Evolutionary conservation across 495 filamentous ascomycete species (phyloP).

Genomic region (Rhypophila decipiens): DNA sequence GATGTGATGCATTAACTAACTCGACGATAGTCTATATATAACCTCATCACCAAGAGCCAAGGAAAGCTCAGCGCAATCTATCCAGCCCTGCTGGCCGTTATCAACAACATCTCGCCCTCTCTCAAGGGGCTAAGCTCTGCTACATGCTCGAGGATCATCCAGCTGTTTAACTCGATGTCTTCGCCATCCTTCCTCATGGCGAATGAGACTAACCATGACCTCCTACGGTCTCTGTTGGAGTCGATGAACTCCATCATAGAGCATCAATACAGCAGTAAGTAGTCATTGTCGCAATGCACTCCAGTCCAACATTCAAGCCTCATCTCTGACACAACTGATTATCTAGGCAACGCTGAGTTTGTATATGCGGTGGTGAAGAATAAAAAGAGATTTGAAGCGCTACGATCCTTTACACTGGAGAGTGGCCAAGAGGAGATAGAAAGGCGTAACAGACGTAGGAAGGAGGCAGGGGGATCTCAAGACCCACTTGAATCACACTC

Average conservation of each 20-base stretch:
- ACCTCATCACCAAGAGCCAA: constrained; percentile 84
- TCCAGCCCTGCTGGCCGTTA: constrained; percentile 82
- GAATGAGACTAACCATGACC: constrained; percentile 84
- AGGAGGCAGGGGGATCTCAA: constrained; percentile 52
- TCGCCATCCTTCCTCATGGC: constrained; percentile 90
- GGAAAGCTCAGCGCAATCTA: constrained; percentile 90
- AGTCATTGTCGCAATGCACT: background rate
- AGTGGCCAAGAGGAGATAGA: constrained; percentile 92
- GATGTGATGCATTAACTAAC: constrained; percentile 35
- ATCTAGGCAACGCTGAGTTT: constrained; percentile 72
- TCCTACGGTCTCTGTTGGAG: constrained; percentile 78
- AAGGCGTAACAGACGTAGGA: constrained; percentile 63
- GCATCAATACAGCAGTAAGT: constrained; percentile 76
- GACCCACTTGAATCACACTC: constrained; percentile 41
- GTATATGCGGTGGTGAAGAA: constrained; percentile 76
- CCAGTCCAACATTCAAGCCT: background rate
- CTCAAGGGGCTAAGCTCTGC: constrained; percentile 67
- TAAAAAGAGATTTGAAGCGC: constrained; percentile 76
- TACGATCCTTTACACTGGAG: constrained; percentile 91
- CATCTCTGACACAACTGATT: constrained; percentile 20
- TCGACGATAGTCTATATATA: constrained; percentile 71
- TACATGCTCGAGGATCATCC: constrained; percentile 74
- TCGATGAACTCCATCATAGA: constrained; percentile 90
- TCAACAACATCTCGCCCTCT: constrained; percentile 87
- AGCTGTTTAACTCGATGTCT: constrained; percentile 91